Base-by-base conservation (phyloP, 2,329 filamentous ascomycete genomes). In the Venturia carpophila region DNA sequence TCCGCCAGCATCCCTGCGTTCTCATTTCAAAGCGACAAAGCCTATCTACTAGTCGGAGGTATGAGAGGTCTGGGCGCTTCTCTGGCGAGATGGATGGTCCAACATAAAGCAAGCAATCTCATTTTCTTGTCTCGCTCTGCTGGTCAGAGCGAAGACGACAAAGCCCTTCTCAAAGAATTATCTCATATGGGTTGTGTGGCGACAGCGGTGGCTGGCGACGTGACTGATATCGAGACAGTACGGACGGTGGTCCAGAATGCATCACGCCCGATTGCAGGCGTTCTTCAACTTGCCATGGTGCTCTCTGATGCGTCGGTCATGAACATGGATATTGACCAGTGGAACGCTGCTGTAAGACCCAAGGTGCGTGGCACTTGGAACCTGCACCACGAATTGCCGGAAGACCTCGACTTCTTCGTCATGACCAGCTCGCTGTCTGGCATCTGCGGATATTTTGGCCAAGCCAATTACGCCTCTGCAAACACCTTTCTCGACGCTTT, bases 251-350 rank as follows among this genome's bases (percentile, higher is more conserved):
- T 37, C 21, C 56, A 42, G 34, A 2, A 27, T 3, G 15, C 7
- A 13, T 2, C 58, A 11, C 30, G 3, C 1, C 74, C 78, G 0
- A 73, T 82, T 21, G 71, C 73, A 1, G 80, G 79, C 47, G 70
- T 81, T 9, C 71, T 82, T 4, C 79, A 82, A 66, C 73, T 74
- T 5, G 75, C 80, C 34, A 80, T 81, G 79, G 78, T 81, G 5
- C 69, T 77, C 42, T 67, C 73, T 65, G 47, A 64, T 37, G 19
- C 11, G 3, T 47, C 64, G 1, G 64, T 72, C 11, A 27, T 56
- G 5, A 60, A 66, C 24, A 69, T 67, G 67, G 42, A n/a, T 9
- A 13, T 45, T 17, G 60, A 65, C 13, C 30, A 64, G 19, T 56
- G 49, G 49, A 56, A 60, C 7, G 30, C 19, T 3, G 42, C 66